A percentile compares a stretch with the other conserved stretches of the same genome.
Conservation (phyloP, 179 eudicot species). For the Actinidia chinensis region DNA sequence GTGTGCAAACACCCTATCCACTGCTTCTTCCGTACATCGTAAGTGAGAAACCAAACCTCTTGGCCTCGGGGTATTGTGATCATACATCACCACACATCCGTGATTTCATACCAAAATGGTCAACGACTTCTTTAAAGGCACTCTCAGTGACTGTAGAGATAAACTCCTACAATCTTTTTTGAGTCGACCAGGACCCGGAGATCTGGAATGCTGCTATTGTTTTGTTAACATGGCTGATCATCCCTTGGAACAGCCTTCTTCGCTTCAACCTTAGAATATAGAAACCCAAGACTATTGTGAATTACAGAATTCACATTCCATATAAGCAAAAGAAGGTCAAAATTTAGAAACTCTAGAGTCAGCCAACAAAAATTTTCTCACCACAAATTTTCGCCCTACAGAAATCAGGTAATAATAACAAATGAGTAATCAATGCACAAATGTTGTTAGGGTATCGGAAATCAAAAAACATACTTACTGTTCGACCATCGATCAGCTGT, state of each 20-base stretch:
- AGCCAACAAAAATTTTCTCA: neutral
- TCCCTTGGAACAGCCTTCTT: conserved; percentile 81
- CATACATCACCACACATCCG: conserved; percentile 90
- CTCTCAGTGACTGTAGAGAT: conserved; percentile 66
- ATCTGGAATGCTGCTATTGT: conserved; percentile 47
- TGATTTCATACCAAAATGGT: conserved; percentile 72
- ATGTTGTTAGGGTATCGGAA: neutral
- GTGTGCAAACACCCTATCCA: conserved; percentile 61
- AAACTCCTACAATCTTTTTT: conserved; percentile 77
- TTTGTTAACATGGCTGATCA: conserved; percentile 52
- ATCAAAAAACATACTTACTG: conserved; percentile 49
- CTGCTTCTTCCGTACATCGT: conserved; percentile 73
- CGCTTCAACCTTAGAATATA: conserved; percentile 65
- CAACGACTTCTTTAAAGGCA: conserved; percentile 67
- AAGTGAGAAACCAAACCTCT: conserved; percentile 88
- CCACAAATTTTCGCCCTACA: neutral
- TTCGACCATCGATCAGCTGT: conserved; percentile 70
- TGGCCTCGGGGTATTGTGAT: conserved; percentile 79
- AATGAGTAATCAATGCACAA: neutral
- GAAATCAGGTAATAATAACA: neutral
- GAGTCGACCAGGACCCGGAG: conserved; percentile 61
- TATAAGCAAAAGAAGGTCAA: neutral
- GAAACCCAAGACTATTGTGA: conserved; percentile 7
- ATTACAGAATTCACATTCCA: neutral
- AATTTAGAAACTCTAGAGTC: too few relatives aligned